These are phyloP conservation scores for Penicillium argentinense DNA, from an alignment of 495 filamentous ascomycete species.

Conservation along the genomic window DNA sequence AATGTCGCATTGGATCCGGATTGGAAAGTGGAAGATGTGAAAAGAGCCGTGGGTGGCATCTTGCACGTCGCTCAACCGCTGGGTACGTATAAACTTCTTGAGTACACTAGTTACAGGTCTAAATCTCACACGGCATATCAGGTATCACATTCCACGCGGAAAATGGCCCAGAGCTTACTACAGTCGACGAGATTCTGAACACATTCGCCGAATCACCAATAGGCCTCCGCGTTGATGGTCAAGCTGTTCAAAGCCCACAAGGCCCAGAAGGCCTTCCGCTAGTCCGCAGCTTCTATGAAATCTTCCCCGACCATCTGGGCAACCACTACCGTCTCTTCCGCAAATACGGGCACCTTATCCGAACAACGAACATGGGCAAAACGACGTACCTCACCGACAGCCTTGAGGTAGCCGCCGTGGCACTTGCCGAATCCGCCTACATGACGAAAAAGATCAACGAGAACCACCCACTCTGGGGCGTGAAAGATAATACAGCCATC, in stretches of 20 bases:
- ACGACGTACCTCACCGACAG: slow-evolving; percentile 50
- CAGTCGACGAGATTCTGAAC: too few relatives aligned
- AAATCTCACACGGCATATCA: too few relatives aligned
- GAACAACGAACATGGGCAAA: slow-evolving; percentile 56
- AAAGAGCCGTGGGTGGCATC: slow-evolving; percentile 20
- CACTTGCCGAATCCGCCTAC: slow-evolving; percentile 43
- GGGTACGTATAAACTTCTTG: slow-evolving; percentile 10
- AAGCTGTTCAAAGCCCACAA: slow-evolving; percentile 39
- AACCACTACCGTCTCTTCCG: slow-evolving; percentile 58
- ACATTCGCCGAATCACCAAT: neutral
- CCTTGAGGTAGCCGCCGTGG: slow-evolving; percentile 38
- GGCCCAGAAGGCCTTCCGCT: slow-evolving; percentile 51
- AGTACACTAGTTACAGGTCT: too few relatives aligned
- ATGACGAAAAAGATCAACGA: slow-evolving; percentile 55
- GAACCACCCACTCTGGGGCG: slow-evolving; percentile 37
- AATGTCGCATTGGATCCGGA: slow-evolving; percentile 16
- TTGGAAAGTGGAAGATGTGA: slow-evolving; percentile 27
- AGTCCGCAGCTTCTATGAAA: slow-evolving; percentile 53
- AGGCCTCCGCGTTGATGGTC: slow-evolving; percentile 36
- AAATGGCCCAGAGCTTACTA: too few relatives aligned
- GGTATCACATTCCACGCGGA: too few relatives aligned
- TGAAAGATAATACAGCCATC: slow-evolving; percentile 50
- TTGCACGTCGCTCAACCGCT: slow-evolving; percentile 22
- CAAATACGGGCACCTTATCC: slow-evolving; percentile 54
- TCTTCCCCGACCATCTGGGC: slow-evolving; percentile 59